phyloP scores from a whole-genome alignment of 2,329 filamentous ascomycete species.

The Clonostachys rosea region DNA sequence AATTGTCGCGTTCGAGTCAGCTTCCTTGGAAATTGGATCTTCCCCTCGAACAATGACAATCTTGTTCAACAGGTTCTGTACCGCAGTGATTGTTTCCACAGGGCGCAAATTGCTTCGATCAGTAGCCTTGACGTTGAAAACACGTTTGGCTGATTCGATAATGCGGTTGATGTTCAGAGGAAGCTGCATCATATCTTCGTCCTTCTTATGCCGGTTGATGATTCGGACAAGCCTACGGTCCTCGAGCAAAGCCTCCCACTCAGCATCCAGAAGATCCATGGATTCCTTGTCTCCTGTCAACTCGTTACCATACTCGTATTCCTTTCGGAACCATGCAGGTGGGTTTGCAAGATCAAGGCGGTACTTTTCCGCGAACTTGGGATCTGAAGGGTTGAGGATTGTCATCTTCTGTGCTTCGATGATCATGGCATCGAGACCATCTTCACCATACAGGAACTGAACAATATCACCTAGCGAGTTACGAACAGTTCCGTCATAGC shows the following conservation, averaged over 20 bases:
- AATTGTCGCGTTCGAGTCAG: conserved; percentile 81
- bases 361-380: conserved; percentile 76
- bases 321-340: conserved; percentile 55
- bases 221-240: conserved; percentile 72
- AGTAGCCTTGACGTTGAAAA: conserved; percentile 84
- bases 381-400: conserved; percentile 74
- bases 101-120: conserved; percentile 88
- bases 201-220: conserved; percentile 63
- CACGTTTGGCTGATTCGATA: conserved; percentile 82
- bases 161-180: conserved; percentile 90
- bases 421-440: conserved; percentile 86
- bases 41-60: conserved; percentile 83
- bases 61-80: conserved; percentile 69
- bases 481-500: conserved; percentile 94
- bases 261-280: conserved; percentile 80
- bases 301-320: conserved; percentile 74
- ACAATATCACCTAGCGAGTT: conserved; percentile 96
- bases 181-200: conserved; percentile 82
- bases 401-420: conserved; percentile 94
- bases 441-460: conserved; percentile 96
- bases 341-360: conserved; percentile 66
- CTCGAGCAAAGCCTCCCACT: conserved; percentile 74
- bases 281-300: conserved; percentile 83
- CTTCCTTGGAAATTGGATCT: conserved; percentile 79
- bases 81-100: conserved; percentile 76